These are phyloP conservation scores for Apiospora phragmitis DNA, from an alignment of 2,329 filamentous ascomycete genomes.

Conservation along the genomic window DNA sequence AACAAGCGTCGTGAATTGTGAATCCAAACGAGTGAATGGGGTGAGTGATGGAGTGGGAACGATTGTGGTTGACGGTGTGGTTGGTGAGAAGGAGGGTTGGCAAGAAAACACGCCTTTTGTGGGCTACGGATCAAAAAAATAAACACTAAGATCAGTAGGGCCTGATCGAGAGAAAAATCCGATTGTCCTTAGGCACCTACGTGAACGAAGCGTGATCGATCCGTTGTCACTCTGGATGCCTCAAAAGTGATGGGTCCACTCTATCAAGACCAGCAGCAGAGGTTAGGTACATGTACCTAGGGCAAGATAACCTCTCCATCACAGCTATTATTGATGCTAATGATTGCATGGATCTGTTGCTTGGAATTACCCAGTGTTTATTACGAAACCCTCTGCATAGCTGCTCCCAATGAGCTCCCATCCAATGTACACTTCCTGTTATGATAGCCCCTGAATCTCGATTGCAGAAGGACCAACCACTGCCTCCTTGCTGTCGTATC, in stretches of 20 bases:
- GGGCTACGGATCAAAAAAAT: neutral
- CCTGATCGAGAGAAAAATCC: too few relatives aligned
- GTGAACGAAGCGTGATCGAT: neutral
- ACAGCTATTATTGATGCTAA: neutral
- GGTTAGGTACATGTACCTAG: neutral
- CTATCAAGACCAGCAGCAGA: neutral
- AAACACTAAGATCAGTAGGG: neutral
- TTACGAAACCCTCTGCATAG: neutral
- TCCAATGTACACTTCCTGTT: neutral
- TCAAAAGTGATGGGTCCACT: neutral
- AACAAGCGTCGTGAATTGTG: neutral
- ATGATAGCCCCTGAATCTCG: neutral
- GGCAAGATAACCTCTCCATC: neutral
- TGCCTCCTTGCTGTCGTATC: neutral
- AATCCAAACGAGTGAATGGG: constrained; percentile 5
- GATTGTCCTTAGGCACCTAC: neutral
- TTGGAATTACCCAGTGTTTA: neutral
- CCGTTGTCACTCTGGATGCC: neutral
- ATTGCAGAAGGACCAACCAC: neutral
- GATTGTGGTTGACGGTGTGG: neutral
- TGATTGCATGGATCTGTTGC: neutral
- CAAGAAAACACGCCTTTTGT: neutral
- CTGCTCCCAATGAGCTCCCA: neutral
- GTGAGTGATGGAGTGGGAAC: neutral
- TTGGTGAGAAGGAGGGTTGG: neutral